phyloP scores from a whole-genome alignment of 495 filamentous ascomycete species.

The Penicillium alfredii region DNA sequence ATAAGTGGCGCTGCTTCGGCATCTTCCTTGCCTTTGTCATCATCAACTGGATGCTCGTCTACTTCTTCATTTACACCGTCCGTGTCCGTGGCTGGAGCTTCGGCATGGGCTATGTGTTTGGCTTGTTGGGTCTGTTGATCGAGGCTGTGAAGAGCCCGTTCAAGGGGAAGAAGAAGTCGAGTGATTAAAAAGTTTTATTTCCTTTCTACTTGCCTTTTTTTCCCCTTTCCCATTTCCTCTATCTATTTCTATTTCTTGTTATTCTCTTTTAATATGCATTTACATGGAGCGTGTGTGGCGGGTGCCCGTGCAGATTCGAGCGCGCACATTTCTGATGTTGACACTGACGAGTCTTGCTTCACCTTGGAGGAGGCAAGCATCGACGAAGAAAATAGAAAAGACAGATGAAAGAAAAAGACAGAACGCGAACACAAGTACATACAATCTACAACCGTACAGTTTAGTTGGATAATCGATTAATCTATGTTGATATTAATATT shows the following conservation, averaged over 20 bases:
- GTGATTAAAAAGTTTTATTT: conserved; percentile 1
- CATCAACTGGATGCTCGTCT: conserved; percentile 72
- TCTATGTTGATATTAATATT: no score
- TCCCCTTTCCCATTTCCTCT: not conserved
- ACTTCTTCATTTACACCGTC: conserved; percentile 80
- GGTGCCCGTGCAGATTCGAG: no score
- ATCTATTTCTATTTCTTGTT: no score
- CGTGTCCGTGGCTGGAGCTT: conserved; percentile 69
- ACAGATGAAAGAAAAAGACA: no score
- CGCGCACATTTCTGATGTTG: no score
- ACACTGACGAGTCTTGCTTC: not conserved
- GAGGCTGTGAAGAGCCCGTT: conserved; percentile 39
- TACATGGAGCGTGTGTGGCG: conserved; percentile 20
- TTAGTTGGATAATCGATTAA: no score
- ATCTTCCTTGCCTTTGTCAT: conserved; percentile 73
- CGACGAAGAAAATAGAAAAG: no score
- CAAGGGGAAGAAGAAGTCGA: conserved; percentile 22
- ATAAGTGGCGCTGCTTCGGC: conserved; percentile 73
- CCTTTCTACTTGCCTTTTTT: not conserved
- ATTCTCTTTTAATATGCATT: conserved; percentile 25
- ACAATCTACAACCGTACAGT: no score
- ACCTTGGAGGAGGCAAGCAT: no score
- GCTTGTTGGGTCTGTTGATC: conserved; percentile 41
- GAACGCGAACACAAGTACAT: no score
- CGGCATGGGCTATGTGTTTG: conserved; percentile 57